phyloP scores from a whole-genome alignment of 1,284 basidiomycete genomes.

The Sphagnurus paluster region DNA sequence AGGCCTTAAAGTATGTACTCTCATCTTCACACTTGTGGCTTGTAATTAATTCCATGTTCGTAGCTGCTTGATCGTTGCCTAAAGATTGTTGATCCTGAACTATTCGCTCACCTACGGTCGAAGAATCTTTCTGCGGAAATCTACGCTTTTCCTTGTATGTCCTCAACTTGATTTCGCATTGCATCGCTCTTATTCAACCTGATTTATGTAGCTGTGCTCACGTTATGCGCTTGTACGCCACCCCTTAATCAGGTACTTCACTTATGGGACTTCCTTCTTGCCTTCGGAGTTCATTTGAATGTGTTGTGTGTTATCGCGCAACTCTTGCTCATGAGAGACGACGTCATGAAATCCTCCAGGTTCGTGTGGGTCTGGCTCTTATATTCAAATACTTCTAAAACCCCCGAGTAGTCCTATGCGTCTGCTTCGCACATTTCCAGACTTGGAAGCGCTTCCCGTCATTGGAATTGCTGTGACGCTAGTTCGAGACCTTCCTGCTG shows the following conservation, averaged over 20 bases:
- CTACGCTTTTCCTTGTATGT: slow-evolving; percentile 94
- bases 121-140: slow-evolving; percentile 98
- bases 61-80: slow-evolving; percentile 92
- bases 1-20: slow-evolving; percentile 76
- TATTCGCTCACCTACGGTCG: slow-evolving; percentile 79
- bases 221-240: slow-evolving; percentile 94
- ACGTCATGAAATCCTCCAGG: slow-evolving; percentile 85
- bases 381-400: slow-evolving; percentile 1
- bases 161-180: background rate
- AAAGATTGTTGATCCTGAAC: slow-evolving; percentile 85
- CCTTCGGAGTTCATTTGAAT: slow-evolving; percentile 95
- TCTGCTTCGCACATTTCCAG: slow-evolving; percentile 91
- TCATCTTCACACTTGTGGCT: slow-evolving; percentile 6
- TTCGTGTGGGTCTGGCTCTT: slow-evolving; percentile 33
- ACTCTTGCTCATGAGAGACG: slow-evolving; percentile 84
- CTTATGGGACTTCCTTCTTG: slow-evolving; percentile 96
- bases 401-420: slow-evolving; percentile 80
- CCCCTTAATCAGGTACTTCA: slow-evolving; percentile 92
- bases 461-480: slow-evolving; percentile 93
- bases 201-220: slow-evolving; percentile 74
- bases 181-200: slow-evolving; percentile 1
- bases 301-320: slow-evolving; percentile 97
- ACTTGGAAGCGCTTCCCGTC: slow-evolving; percentile 83
- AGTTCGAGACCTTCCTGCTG: slow-evolving; percentile 85
- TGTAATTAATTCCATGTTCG: background rate